These are phyloP conservation scores for Colletotrichum gloeosporioides DNA, from an alignment of 2,329 filamentous ascomycete species.

Conservation along the genomic window DNA sequence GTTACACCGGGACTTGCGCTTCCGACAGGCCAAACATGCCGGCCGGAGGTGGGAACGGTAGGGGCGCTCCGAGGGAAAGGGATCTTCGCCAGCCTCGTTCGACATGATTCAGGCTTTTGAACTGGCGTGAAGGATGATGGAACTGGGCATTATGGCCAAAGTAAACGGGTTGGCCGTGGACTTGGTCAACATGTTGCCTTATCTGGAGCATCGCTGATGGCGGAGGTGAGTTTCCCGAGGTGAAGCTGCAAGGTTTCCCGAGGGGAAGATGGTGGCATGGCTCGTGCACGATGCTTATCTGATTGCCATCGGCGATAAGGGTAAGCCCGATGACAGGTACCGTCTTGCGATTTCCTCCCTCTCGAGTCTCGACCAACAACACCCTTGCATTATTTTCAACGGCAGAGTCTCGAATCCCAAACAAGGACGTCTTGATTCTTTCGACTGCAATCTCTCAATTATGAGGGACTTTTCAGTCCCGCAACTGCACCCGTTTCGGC, in stretches of 20 bases:
- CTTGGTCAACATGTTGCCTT: not conserved
- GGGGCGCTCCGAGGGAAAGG: constrained; percentile 42
- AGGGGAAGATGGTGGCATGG: not conserved
- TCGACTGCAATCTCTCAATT: not conserved
- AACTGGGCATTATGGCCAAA: not conserved
- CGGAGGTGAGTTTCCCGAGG: not conserved
- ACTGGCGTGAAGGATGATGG: rapidly evolving
- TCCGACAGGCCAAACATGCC: constrained; percentile 64
- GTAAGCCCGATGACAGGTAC: not conserved
- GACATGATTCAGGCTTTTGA: not conserved
- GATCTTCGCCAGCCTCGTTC: not conserved
- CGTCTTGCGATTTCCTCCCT: not conserved
- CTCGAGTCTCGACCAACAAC: not conserved
- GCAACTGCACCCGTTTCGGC: not conserved
- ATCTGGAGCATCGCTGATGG: not conserved
- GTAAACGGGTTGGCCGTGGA: not conserved
- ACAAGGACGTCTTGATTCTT: not conserved
- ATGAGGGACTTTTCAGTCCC: rapidly evolving
- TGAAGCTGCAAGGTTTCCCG: not conserved
- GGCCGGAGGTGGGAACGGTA: constrained; percentile 68
- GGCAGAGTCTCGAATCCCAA: not conserved
- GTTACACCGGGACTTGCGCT: constrained; percentile 66
- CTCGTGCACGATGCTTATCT: not conserved
- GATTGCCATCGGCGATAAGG: not conserved
- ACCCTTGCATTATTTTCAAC: not conserved